These are phyloP conservation scores for Colletotrichum sp. DNA, from an alignment of 2,329 filamentous ascomycete genomes.

Conservation along the genomic window DNA sequence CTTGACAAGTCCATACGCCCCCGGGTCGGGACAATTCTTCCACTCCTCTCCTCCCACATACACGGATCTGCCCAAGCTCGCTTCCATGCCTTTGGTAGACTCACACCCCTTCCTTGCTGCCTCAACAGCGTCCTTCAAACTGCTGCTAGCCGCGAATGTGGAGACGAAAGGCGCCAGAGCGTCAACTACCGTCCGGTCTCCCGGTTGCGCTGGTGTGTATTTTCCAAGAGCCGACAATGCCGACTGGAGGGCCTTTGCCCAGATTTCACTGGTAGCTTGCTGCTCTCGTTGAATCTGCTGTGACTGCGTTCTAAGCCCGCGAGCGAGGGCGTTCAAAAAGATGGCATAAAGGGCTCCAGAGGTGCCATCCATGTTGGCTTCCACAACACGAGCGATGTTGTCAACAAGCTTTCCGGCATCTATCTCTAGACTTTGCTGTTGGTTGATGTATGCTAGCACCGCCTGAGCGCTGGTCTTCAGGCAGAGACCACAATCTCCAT, in stretches of 20 bases:
- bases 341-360: conserved; percentile 78
- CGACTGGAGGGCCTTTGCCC: neutral
- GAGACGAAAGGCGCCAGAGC: conserved; percentile 73
- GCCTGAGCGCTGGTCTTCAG: conserved; percentile 56
- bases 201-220: conserved; percentile 72
- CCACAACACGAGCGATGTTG: conserved; percentile 59
- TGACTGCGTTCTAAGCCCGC: conserved; percentile 31
- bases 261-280: neutral
- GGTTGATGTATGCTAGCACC: conserved; percentile 57
- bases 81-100: conserved; percentile 75
- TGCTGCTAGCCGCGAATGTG: conserved; percentile 56
- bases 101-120: conserved; percentile 69
- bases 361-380: conserved; percentile 75
- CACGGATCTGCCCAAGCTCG: conserved; percentile 72
- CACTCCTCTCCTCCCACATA: conserved; percentile 74
- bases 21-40: conserved; percentile 74
- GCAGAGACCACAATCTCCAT: conserved; percentile 36
- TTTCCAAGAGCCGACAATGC: neutral
- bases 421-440: neutral
- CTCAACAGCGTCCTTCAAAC: conserved; percentile 52
- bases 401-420: neutral
- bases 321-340: conserved; percentile 73
- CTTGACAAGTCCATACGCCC: conserved; percentile 63
- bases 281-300: neutral
- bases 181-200: conserved; percentile 76